Evolutionary conservation across 805 yeast genomes (phyloP).

Genomic region (Barnettozyma botsteinii): DNA sequence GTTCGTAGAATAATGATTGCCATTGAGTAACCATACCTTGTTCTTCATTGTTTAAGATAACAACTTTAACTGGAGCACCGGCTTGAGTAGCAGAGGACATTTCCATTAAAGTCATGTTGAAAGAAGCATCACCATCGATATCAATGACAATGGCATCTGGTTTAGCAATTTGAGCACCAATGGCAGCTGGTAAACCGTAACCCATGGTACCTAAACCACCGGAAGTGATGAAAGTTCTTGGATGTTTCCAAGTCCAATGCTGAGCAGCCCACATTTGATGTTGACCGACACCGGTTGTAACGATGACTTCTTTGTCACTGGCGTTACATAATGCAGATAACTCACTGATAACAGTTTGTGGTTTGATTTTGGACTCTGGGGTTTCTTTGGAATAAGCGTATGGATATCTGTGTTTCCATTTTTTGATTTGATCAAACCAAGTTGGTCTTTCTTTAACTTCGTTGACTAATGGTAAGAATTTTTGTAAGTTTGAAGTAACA

Average conservation of each 20-base stretch:
- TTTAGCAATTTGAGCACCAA: conserved; percentile 95
- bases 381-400: conserved; percentile 77
- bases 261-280: conserved; percentile 99
- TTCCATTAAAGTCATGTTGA: conserved; percentile 95
- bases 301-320: conserved; percentile 67
- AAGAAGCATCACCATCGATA: conserved; percentile 98
- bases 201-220: conserved; percentile 99
- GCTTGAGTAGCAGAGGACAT: conserved; percentile 93
- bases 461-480: conserved; percentile 65
- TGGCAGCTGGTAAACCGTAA: conserved; percentile 93
- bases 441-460: conserved; percentile 62
- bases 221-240: conserved; percentile 92
- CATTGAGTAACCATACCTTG: conserved; percentile 99
- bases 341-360: conserved; percentile 84
- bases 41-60: conserved; percentile 93
- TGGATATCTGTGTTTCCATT: conserved; percentile 86
- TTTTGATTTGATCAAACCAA: conserved; percentile 71
- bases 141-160: conserved; percentile 95
- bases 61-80: conserved; percentile 80
- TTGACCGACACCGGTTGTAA: conserved; percentile 98
- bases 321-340: conserved; percentile 64
- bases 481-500: conserved; percentile 69
- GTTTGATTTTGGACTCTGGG: conserved; percentile 76
- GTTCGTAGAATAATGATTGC: conserved; percentile 96
- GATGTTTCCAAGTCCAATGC: conserved; percentile 89